Percentiles rank a stretch among this genome's conserved stretches.
Evolutionary conservation across 768 basidiomycete genomes (phyloP).

Genomic region (Pisolithus marmoratus): DNA sequence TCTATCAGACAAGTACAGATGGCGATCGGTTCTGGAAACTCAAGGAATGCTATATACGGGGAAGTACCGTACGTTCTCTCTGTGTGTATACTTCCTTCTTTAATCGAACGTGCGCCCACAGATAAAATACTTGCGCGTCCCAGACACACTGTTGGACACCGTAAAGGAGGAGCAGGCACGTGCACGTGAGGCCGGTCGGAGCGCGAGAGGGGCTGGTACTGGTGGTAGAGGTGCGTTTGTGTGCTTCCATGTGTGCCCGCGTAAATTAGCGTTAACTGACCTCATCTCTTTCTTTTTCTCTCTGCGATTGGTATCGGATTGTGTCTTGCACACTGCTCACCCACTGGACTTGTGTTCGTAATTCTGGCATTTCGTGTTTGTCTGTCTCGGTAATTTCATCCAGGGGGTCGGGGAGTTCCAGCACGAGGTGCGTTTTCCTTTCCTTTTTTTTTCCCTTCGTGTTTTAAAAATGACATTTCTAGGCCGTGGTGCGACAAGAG

Average conservation of each 20-base stretch:
- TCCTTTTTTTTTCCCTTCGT: background rate
- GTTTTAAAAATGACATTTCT: background rate
- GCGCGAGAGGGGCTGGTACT: slow-evolving; percentile 36
- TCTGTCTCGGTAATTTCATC: background rate
- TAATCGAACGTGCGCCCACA: slow-evolving; percentile 23
- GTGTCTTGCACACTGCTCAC: too few species aligned
- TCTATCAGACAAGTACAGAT: slow-evolving; percentile 92
- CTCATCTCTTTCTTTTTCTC: background rate
- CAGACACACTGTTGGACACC: slow-evolving; percentile 79
- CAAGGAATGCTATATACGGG: slow-evolving; percentile 95
- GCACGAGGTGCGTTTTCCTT: slow-evolving; percentile 22
- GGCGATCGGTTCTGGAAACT: slow-evolving; percentile 98
- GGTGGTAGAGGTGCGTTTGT: slow-evolving; percentile 45
- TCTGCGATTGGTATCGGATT: background rate
- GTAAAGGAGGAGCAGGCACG: slow-evolving; percentile 92
- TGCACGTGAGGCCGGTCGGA: slow-evolving; percentile 74
- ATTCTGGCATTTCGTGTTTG: background rate
- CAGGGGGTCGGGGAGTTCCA: slow-evolving; percentile 33
- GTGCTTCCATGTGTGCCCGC: slow-evolving; percentile 1
- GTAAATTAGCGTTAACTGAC: slow-evolving; percentile 26
- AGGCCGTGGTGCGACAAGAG: slow-evolving; percentile 26
- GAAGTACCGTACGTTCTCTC: slow-evolving; percentile 71
- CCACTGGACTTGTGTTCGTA: too few species aligned
- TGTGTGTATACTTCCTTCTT: background rate
- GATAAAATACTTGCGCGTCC: slow-evolving; percentile 98